Percentiles rank a stretch among this genome's conserved stretches.
These are phyloP conservation scores for Fusarium anguioides DNA, from an alignment of 2,329 filamentous ascomycete species.

Conservation along the genomic window DNA sequence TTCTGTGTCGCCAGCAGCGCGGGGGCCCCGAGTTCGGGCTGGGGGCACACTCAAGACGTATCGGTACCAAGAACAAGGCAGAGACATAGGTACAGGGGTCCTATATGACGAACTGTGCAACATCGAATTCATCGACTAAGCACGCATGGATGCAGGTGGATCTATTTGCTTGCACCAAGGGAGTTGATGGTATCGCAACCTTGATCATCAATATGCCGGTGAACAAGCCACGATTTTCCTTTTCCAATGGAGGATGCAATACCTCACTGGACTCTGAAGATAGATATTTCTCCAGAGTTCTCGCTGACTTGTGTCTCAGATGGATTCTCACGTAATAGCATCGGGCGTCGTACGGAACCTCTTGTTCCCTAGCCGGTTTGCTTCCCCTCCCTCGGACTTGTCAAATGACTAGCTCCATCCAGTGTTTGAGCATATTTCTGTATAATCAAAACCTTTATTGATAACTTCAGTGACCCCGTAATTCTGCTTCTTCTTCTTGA, in stretches of 20 bases:
- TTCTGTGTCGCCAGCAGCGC: neutral
- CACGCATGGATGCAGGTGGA: constrained; percentile 26
- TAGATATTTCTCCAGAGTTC: neutral
- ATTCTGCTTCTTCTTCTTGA: neutral
- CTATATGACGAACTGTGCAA: constrained; percentile 34
- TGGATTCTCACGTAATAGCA: constrained; percentile 39
- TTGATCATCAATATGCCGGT: constrained; percentile 12
- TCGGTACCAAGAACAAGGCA: constrained; percentile 16
- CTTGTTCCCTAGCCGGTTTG: constrained; percentile 24
- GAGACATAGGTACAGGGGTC: neutral
- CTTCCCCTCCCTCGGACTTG: constrained; percentile 9
- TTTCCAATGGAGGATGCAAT: constrained; percentile 11
- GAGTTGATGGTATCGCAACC: constrained; percentile 27
- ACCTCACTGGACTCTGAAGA: constrained; percentile 2
- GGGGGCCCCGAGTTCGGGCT: constrained; percentile 13
- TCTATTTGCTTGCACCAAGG: constrained; percentile 9
- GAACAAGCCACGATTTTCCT: constrained; percentile 36
- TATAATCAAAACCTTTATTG: constrained; percentile 7
- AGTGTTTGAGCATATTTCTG: neutral
- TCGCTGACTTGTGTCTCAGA: constrained; percentile 17
- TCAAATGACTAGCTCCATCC: neutral
- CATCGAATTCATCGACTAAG: constrained; percentile 21
- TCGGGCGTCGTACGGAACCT: constrained; percentile 15
- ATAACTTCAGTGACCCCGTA: neutral
- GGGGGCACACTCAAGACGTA: constrained; percentile 7